phyloP scores from a whole-genome alignment of 345 rosid genomes.

The Gossypium arboreum region DNA sequence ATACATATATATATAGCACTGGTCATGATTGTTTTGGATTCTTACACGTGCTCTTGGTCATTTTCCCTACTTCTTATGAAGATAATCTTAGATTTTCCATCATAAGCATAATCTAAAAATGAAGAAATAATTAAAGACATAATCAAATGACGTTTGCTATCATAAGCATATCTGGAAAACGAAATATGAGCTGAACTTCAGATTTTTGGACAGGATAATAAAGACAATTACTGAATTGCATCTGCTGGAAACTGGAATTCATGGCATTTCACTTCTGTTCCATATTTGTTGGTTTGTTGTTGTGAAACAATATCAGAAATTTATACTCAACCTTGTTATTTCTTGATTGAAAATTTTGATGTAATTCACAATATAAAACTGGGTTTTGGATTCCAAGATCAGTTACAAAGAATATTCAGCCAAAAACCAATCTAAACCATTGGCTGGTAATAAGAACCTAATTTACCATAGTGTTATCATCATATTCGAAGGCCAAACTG shows the following conservation, averaged over 20 bases:
- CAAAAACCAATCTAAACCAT: not conserved
- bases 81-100: too few species aligned
- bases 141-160: not conserved
- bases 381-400: not conserved
- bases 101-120: not conserved
- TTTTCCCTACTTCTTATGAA: too few species aligned
- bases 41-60: not conserved
- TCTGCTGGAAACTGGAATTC: not conserved
- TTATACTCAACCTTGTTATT: not conserved
- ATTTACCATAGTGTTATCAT: slow-evolving; percentile 12
- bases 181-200: not conserved
- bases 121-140: not conserved
- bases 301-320: not conserved
- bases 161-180: not conserved
- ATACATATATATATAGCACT: not conserved
- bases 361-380: slow-evolving; percentile 2
- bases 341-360: not conserved
- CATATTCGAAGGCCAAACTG: slow-evolving; percentile 53
- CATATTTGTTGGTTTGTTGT: not conserved
- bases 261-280: not conserved
- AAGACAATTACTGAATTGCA: not conserved
- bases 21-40: not conserved
- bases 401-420: slow-evolving; percentile 5
- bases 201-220: not conserved
- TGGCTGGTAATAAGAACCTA: not conserved